A percentile compares a stretch with the other conserved stretches of the same genome.
Conservation (phyloP, 2,329 filamentous ascomycete species). For the Hymenoscyphus fraxineus region DNA sequence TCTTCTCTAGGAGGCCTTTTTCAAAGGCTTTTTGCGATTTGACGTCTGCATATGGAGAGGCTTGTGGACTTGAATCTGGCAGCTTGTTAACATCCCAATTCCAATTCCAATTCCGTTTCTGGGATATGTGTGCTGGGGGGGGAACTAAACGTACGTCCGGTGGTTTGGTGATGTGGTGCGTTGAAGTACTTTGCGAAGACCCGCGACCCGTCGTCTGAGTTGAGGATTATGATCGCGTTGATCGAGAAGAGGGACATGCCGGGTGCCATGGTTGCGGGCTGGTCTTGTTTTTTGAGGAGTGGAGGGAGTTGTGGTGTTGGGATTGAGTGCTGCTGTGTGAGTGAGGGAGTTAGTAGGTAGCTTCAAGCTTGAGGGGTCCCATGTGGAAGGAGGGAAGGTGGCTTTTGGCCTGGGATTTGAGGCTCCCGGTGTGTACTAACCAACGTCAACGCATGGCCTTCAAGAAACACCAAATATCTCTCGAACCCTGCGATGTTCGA, state of each 20-base stretch:
- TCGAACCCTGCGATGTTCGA: too few relatives aligned
- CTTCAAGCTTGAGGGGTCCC: background rate
- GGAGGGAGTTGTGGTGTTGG: background rate
- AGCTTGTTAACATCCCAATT: background rate
- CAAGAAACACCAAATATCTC: too few relatives aligned
- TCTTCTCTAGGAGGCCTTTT: conserved; percentile 93
- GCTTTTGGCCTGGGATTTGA: background rate
- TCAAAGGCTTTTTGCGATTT: conserved; percentile 97
- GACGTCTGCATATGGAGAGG: conserved; percentile 75
- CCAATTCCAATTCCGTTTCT: background rate
- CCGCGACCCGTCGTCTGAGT: conserved; percentile 82
- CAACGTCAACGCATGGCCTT: too few relatives aligned
- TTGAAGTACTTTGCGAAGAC: conserved; percentile 94
- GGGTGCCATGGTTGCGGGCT: conserved; percentile 57
- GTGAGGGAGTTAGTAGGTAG: background rate
- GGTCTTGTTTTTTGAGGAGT: background rate
- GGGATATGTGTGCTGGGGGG: conserved; percentile 19
- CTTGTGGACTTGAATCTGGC: conserved; percentile 44
- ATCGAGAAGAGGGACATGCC: conserved; percentile 73
- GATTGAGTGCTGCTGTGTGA: background rate
- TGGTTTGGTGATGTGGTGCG: conserved; percentile 56
- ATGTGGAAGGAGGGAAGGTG: background rate
- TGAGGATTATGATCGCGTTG: conserved; percentile 74
- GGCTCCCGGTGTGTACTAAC: background rate
- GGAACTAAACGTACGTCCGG: conserved; percentile 14